Percentiles rank a stretch among this genome's conserved stretches.
Conservation (phyloP, 139 green algal genomes). For the Tetradesmus lagerheimii region DNA sequence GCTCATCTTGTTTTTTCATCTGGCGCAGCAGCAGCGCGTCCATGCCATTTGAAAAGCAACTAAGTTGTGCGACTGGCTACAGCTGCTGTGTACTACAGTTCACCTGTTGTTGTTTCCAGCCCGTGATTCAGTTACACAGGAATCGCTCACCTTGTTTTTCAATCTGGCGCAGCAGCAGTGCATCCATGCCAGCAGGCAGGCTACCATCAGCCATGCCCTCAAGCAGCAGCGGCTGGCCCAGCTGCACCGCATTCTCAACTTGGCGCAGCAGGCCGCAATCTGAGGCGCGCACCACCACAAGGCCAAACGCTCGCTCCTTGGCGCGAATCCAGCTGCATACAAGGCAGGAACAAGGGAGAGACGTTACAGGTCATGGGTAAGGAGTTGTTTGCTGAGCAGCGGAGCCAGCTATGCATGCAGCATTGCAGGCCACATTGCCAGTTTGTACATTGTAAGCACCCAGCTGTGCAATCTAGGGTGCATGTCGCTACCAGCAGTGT, state of each 20-base stretch:
- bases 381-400: too few relatives aligned
- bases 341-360: too few relatives aligned
- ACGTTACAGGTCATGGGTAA: too few relatives aligned
- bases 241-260: constrained; percentile 59
- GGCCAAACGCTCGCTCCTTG: constrained; percentile 74
- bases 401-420: too few relatives aligned
- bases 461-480: too few relatives aligned
- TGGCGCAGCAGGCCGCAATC: constrained; percentile 71
- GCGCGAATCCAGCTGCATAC: constrained; percentile 77
- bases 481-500: too few relatives aligned
- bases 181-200: constrained; percentile 82
- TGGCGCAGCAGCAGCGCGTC: constrained; percentile 81
- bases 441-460: background rate
- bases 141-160: constrained; percentile 68
- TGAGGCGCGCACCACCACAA: constrained; percentile 68
- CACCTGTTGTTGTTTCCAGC: too few relatives aligned
- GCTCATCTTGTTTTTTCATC: constrained; percentile 67
- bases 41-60: too few relatives aligned
- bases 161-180: constrained; percentile 75
- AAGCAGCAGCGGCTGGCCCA: constrained; percentile 77
- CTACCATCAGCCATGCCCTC: constrained; percentile 76
- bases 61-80: too few relatives aligned
- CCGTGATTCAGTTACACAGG: too few relatives aligned
- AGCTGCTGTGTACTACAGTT: too few relatives aligned
- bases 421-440: too few relatives aligned